phyloP scores from a whole-genome alignment of 345 rosid species.

The Rhodomyrtus tomentosa region DNA sequence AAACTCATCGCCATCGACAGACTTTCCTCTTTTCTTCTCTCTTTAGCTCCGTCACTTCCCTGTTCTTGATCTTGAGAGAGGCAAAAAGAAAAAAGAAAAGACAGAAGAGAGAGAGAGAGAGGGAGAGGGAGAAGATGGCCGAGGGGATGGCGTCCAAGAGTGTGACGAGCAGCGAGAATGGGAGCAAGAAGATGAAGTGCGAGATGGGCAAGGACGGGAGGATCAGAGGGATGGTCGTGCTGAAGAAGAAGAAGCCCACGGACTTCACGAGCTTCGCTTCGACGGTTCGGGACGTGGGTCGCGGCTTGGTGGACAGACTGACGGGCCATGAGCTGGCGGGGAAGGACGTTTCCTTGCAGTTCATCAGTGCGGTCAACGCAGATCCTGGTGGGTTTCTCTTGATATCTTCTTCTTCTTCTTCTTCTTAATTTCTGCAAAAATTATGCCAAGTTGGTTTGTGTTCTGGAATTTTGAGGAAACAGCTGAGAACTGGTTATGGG shows the following conservation, averaged over 20 bases:
- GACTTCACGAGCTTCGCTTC: not conserved
- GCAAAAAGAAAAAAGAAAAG: not conserved
- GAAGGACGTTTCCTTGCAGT: constrained; percentile 3
- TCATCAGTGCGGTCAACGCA: constrained; percentile 1
- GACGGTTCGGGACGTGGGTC: not conserved
- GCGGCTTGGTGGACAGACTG: not conserved
- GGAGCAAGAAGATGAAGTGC: constrained; percentile 11
- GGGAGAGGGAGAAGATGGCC: not conserved
- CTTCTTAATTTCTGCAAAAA: not conserved
- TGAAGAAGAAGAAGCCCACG: not conserved
- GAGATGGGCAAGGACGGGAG: not conserved
- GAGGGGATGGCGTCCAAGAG: not conserved
- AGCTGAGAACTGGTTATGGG: not conserved
- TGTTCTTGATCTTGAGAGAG: not conserved
- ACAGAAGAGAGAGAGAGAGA: not conserved
- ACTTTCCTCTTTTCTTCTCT: not conserved
- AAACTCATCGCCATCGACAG: not conserved
- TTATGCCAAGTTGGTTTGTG: not conserved
- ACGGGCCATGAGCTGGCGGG: not conserved
- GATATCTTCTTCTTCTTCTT: not conserved
- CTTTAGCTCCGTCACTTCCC: not conserved
- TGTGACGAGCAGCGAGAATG: not conserved
- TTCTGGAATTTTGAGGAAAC: not conserved
- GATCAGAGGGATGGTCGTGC: constrained; percentile 3
- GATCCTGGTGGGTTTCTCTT: constrained; percentile 4